Evolutionary conservation across 2,329 filamentous ascomycete genomes (phyloP).

Genomic region (Neofusicoccum kwambonambiense): DNA sequence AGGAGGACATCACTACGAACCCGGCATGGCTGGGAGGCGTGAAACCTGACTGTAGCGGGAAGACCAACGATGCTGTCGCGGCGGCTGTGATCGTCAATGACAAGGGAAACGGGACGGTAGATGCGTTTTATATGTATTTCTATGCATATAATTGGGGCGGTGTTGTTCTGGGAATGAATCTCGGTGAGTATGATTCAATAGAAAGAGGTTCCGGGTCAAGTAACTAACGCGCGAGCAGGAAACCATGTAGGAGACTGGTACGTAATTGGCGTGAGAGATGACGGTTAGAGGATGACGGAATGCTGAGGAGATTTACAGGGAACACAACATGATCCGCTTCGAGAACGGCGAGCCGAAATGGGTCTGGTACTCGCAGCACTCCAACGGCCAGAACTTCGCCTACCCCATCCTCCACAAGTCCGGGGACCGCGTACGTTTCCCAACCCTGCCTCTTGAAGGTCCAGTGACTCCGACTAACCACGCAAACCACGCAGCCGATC

Average conservation of each 20-base stretch:
- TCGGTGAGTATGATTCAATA: constrained; percentile 4
- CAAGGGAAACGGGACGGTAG: constrained; percentile 53
- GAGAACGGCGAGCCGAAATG: constrained; percentile 52
- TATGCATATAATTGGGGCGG: constrained; percentile 59
- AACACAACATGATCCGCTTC: constrained; percentile 68
- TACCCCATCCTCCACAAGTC: constrained; percentile 57
- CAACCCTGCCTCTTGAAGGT: neutral
- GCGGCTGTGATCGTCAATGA: constrained; percentile 58
- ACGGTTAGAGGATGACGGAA: neutral
- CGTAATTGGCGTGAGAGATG: neutral
- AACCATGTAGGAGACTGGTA: constrained; percentile 65
- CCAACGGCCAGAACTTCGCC: constrained; percentile 61
- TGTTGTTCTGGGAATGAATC: constrained; percentile 47
- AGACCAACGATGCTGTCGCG: constrained; percentile 51
- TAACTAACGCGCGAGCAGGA: constrained; percentile 28
- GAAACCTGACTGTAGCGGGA: constrained; percentile 51
- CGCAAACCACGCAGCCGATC: constrained; percentile 42
- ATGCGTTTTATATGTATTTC: constrained; percentile 65
- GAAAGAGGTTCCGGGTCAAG: too few species aligned
- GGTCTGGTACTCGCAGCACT: constrained; percentile 65
- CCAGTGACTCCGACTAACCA: too few species aligned
- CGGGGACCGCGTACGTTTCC: constrained; percentile 40
- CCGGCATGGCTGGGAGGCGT: constrained; percentile 52
- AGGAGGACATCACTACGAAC: constrained; percentile 40
- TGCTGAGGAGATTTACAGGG: constrained; percentile 43